These are phyloP conservation scores for Plenodomus tracheiphilus DNA, from an alignment of 2,329 filamentous ascomycete species.

Conservation along the genomic window DNA sequence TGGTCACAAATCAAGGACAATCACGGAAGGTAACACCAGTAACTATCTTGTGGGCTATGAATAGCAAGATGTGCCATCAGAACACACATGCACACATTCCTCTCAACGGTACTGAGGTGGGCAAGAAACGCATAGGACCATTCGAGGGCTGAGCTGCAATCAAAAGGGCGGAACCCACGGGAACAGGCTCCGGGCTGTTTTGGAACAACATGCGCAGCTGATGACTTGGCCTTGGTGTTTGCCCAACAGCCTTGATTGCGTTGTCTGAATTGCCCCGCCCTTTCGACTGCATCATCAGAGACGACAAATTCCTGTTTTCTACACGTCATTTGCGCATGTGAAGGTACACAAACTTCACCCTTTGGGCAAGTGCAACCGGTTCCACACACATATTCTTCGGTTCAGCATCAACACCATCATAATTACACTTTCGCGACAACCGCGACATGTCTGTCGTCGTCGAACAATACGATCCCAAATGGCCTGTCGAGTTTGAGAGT, in stretches of 20 bases:
- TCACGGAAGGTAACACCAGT: neutral
- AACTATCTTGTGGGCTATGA: neutral
- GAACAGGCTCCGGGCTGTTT: neutral
- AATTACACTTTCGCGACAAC: neutral
- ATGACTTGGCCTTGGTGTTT: neutral
- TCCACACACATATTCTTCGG: neutral
- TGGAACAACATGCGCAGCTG: neutral
- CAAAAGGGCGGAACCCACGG: conserved; percentile 7
- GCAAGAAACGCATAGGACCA: neutral
- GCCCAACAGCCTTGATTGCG: neutral
- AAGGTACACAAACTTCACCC: conserved; percentile 1
- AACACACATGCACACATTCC: conserved; percentile 24
- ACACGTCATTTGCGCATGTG: neutral
- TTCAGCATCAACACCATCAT: neutral
- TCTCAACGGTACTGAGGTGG: conserved; percentile 24
- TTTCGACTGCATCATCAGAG: neutral
- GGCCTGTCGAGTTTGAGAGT: conserved; percentile 30
- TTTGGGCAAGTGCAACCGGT: neutral
- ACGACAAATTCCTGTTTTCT: conserved; percentile 3
- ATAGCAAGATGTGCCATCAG: conserved; percentile 14
- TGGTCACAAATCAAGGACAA: neutral
- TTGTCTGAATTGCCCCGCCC: neutral
- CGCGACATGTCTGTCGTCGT: conserved; percentile 25
- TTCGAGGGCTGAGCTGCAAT: conserved; percentile 10
- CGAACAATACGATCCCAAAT: conserved; percentile 32